Evolutionary conservation across 2,329 filamentous ascomycete genomes (phyloP).

Genomic region (Diaporthe batatas): DNA sequence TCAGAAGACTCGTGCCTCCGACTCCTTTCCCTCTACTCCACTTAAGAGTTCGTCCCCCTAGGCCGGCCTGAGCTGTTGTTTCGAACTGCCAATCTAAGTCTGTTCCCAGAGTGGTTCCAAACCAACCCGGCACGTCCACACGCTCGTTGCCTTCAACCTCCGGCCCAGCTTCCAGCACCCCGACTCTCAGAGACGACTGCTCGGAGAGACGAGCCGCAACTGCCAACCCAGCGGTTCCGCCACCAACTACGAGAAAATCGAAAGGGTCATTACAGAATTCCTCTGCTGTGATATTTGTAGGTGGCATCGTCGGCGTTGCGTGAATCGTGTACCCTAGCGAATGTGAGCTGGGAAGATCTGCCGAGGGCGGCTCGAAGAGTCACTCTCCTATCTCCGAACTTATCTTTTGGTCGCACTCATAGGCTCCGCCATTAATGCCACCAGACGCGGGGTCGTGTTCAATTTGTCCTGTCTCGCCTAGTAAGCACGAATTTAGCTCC

Average conservation of each 20-base stretch:
- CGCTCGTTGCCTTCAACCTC: conserved; percentile 9
- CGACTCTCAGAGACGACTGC: conserved; percentile 51
- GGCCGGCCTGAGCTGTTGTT: conserved; percentile 12
- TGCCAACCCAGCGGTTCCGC: conserved; percentile 62
- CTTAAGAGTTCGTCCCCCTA: not conserved
- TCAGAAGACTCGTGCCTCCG: conserved; percentile 33
- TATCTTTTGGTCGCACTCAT: conserved; percentile 16
- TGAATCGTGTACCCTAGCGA: no score
- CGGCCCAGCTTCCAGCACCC: conserved; percentile 56
- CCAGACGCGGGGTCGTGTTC: not conserved
- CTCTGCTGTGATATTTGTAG: not conserved
- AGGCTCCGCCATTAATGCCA: not conserved
- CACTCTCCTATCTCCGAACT: not conserved
- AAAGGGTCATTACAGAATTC: not conserved
- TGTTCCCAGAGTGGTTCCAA: conserved; percentile 16
- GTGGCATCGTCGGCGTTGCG: not conserved
- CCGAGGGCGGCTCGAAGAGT: not conserved
- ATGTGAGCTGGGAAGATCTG: not conserved
- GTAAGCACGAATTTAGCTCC: conserved; percentile 22
- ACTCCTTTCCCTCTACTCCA: not conserved
- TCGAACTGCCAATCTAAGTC: conserved; percentile 12
- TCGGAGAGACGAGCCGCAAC: conserved; percentile 58
- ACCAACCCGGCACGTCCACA: conserved; percentile 11
- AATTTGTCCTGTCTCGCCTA: not conserved
- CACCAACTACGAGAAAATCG: conserved; percentile 63